Percentiles rank a stretch among this genome's conserved stretches.
These are phyloP conservation scores for Orbilia ellipsospora DNA, from an alignment of 2,329 filamentous ascomycete genomes.

Conservation along the genomic window DNA sequence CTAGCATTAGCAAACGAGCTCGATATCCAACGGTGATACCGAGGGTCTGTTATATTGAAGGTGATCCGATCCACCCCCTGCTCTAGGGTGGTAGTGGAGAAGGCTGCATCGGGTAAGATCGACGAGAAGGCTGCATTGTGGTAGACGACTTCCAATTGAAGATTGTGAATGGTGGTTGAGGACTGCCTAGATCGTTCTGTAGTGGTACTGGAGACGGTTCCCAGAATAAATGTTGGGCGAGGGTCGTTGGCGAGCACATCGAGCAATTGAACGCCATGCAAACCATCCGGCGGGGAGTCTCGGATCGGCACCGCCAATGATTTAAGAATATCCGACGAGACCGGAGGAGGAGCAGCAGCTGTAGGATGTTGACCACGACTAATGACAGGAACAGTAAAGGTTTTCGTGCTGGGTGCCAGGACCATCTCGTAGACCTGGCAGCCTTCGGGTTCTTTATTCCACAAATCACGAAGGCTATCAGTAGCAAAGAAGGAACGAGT, in stretches of 20 bases:
- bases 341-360: conserved; percentile 3
- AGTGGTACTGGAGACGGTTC: conserved; percentile 26
- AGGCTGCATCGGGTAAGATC: conserved; percentile 44
- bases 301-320: conserved; percentile 44
- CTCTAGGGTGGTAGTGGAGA: conserved; percentile 36
- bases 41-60: conserved; percentile 48
- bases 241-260: conserved; percentile 46
- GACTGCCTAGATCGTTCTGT: conserved; percentile 32
- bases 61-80: conserved; percentile 29
- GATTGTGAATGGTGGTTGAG: conserved; percentile 46
- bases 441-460: conserved; percentile 15
- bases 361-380: background rate
- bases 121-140: conserved; percentile 52
- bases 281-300: conserved; percentile 30
- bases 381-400: conserved; percentile 29
- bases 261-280: conserved; percentile 29
- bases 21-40: conserved; percentile 54
- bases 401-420: conserved; percentile 20
- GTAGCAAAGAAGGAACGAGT: conserved; percentile 12
- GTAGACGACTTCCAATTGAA: conserved; percentile 48
- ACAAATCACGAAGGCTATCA: conserved; percentile 26
- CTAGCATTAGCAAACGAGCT: conserved; percentile 48
- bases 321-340: conserved; percentile 17
- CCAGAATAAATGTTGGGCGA: conserved; percentile 45
- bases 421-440: conserved; percentile 44